These are phyloP conservation scores for Protostelium mycophagum DNA, from an alignment of 78 protist species.

Conservation along the genomic window DNA sequence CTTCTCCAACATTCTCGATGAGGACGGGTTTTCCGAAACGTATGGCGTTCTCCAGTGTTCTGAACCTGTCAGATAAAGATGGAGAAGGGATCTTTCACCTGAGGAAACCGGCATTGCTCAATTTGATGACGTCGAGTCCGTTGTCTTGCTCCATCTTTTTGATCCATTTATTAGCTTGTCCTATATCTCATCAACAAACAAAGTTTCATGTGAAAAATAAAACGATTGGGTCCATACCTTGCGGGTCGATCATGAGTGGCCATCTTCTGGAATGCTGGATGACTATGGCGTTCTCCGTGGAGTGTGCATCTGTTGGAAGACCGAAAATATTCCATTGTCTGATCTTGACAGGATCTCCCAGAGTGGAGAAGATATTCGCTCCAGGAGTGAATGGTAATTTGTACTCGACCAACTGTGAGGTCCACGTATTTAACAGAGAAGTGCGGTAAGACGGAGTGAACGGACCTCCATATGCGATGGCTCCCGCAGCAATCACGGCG, in stretches of 20 bases:
- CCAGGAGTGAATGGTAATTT: slow-evolving; percentile 20
- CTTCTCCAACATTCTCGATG: slow-evolving; percentile 80
- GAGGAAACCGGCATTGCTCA: slow-evolving; percentile 46
- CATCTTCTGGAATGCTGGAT: slow-evolving; percentile 64
- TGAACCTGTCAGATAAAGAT: neutral
- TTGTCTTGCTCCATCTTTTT: slow-evolving; percentile 41
- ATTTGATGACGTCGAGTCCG: slow-evolving; percentile 61
- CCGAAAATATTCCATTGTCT: slow-evolving; percentile 70
- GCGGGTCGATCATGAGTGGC: slow-evolving; percentile 88
- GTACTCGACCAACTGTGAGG: slow-evolving; percentile 1
- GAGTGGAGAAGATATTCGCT: neutral
- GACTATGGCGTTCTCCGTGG: slow-evolving; percentile 81
- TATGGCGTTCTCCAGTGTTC: slow-evolving; percentile 58
- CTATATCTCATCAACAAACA: too few species aligned
- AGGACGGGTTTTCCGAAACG: slow-evolving; percentile 81
- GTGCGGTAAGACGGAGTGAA: slow-evolving; percentile 68
- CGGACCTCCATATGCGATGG: slow-evolving; percentile 81
- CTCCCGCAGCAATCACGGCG: slow-evolving; percentile 62
- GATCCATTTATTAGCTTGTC: slow-evolving; percentile 86
- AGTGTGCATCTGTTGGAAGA: slow-evolving; percentile 80
- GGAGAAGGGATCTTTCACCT: neutral
- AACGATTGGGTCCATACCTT: too few species aligned
- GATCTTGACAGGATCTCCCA: slow-evolving; percentile 67
- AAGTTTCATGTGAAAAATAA: too few species aligned
- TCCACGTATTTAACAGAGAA: slow-evolving; percentile 38